Evolutionary conservation across 202 grass and related monocot genomes (phyloP).

Genomic region (Cymbopogon flexuosus): DNA sequence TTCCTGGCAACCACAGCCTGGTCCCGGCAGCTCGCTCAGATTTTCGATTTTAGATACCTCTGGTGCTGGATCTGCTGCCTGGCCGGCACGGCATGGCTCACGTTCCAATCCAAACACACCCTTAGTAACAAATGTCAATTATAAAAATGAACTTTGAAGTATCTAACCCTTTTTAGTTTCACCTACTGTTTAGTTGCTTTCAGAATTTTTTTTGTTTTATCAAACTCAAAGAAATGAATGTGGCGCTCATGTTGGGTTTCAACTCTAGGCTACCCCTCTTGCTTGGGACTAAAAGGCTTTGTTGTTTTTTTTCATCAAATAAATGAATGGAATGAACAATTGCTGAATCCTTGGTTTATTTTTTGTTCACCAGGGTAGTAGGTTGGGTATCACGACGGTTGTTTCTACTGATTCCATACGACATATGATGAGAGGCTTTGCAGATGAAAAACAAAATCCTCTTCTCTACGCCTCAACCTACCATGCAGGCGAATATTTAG

Average conservation of each 20-base stretch:
- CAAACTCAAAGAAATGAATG: neutral
- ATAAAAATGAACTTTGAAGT: neutral
- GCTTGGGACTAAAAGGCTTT: neutral
- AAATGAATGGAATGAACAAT: neutral
- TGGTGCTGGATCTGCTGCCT: neutral
- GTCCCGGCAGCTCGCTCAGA: neutral
- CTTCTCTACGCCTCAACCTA: conserved; percentile 95
- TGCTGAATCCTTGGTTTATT: neutral
- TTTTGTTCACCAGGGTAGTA: conserved; percentile 60
- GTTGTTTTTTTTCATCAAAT: neutral
- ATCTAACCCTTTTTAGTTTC: neutral
- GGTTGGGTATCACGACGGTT: conserved; percentile 85
- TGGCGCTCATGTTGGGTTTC: neutral
- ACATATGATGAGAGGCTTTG: conserved; percentile 97
- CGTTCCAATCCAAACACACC: neutral
- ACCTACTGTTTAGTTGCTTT: neutral
- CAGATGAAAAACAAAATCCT: conserved; percentile 79
- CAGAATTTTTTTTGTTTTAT: neutral
- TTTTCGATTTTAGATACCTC: neutral
- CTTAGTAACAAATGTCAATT: neutral
- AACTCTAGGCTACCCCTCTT: neutral
- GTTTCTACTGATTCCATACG: conserved; percentile 93
- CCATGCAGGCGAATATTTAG: conserved; percentile 83
- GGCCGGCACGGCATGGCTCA: neutral
- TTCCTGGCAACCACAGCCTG: neutral